Evolutionary conservation across 345 rosid genomes (phyloP).

Genomic region (Lenwebbia sp.): DNA sequence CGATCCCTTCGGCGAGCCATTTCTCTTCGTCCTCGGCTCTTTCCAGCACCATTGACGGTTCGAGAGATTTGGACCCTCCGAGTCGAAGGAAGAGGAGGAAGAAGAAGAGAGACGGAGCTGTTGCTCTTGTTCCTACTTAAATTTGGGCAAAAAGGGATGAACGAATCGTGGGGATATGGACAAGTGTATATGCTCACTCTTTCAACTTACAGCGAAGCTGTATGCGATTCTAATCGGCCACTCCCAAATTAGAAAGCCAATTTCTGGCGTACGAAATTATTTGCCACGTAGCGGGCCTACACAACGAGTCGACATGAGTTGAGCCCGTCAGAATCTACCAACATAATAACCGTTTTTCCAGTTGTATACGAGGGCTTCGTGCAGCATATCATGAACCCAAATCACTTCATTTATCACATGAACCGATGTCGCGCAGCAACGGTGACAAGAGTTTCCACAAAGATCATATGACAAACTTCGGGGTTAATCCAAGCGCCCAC

Average conservation of each 20-base stretch:
- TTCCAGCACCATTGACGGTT: neutral
- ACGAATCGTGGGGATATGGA: neutral
- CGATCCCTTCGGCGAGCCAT: conserved; percentile 97
- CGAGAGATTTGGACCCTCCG: neutral
- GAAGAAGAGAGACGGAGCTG: neutral
- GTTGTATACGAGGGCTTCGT: neutral
- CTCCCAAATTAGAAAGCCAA: neutral
- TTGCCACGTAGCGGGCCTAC: neutral
- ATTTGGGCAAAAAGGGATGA: neutral
- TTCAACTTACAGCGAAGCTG: neutral
- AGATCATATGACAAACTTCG: neutral
- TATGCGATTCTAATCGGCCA: neutral
- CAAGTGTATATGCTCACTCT: no score
- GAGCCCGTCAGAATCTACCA: neutral
- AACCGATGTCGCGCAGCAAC: neutral
- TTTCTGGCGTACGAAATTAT: neutral
- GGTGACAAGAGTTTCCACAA: neutral
- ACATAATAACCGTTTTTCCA: neutral
- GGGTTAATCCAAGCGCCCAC: neutral
- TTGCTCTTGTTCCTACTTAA: neutral
- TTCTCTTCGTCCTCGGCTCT: conserved; percentile 66
- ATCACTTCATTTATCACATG: neutral
- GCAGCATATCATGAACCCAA: neutral
- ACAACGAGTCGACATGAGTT: neutral
- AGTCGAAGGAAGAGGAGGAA: neutral